phyloP scores from a whole-genome alignment of 257 asterid genomes.

The Ligustrum vulgare region DNA sequence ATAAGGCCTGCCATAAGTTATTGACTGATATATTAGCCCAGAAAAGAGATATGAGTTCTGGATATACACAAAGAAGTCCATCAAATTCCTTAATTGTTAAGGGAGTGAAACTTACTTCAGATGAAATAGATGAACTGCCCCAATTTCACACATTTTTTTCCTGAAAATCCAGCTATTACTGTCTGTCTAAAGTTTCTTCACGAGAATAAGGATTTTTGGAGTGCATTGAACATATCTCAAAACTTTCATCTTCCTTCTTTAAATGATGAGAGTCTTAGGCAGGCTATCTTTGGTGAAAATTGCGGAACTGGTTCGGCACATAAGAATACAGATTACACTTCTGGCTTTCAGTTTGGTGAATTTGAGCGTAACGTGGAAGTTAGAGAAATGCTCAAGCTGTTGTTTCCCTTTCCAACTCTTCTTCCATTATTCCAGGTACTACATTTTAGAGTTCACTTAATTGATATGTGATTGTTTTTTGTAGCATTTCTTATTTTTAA shows the following conservation, averaged over 20 bases:
- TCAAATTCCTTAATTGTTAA: conserved; percentile 24
- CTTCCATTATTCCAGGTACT: conserved; percentile 84
- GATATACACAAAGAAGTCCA: conserved; percentile 31
- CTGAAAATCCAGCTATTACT: conserved; percentile 78
- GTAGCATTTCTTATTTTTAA: conserved; percentile 29
- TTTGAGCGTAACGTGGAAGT: conserved; percentile 57
- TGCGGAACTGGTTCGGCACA: conserved; percentile 47
- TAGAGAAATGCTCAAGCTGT: conserved; percentile 57
- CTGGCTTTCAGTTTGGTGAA: conserved; percentile 66
- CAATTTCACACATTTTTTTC: conserved; percentile 37
- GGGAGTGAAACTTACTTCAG: conserved; percentile 24
- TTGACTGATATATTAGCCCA: conserved; percentile 55
- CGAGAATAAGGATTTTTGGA: conserved; percentile 62
- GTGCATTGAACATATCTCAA: conserved; percentile 66
- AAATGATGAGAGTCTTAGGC: conserved; percentile 73
- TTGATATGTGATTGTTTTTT: conserved; percentile 20
- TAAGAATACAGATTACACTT: conserved; percentile 56
- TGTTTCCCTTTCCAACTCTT: conserved; percentile 91
- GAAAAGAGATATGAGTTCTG: conserved; percentile 35
- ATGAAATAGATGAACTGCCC: conserved; percentile 32
- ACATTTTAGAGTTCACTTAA: conserved; percentile 16
- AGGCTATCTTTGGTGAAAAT: conserved; percentile 56
- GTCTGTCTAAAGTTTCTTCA: conserved; percentile 57
- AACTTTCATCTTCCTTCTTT: conserved; percentile 77
- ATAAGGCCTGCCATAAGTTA: conserved; percentile 65